Conservation (phyloP, 345 rosid genomes). For the Dimocarpus longan region DNA sequence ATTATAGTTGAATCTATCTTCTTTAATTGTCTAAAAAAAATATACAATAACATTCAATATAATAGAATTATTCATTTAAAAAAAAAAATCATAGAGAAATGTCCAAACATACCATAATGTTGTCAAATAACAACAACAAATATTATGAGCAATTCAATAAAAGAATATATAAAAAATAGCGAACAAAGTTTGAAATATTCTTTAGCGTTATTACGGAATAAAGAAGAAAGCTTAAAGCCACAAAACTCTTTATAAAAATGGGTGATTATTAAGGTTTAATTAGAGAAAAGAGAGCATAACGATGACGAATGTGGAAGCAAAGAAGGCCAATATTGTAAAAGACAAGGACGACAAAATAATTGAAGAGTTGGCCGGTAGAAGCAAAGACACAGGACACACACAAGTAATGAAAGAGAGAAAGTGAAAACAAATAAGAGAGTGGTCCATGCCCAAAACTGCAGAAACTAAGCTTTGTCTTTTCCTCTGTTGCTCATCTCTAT, state of each 20-base stretch:
- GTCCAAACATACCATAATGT: background rate
- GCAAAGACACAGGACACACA: background rate
- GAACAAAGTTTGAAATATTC: background rate
- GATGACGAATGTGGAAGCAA: background rate
- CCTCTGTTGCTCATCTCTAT: conserved; percentile 36
- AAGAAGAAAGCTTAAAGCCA: too few relatives aligned
- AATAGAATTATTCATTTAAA: too few relatives aligned
- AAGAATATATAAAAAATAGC: background rate
- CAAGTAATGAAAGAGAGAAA: background rate
- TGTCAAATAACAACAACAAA: background rate
- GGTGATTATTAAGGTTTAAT: too few relatives aligned
- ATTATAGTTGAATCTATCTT: too few relatives aligned
- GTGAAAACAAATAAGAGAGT: background rate
- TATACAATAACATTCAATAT: too few relatives aligned
- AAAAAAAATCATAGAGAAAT: too few relatives aligned
- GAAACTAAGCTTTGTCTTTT: conserved; percentile 52
- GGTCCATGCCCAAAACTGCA: conserved; percentile 39
- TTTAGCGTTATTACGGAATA: background rate
- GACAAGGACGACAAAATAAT: conserved; percentile 18
- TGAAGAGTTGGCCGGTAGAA: conserved; percentile 6
- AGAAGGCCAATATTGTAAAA: conserved; percentile 31
- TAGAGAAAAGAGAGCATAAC: background rate
- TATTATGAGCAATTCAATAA: background rate
- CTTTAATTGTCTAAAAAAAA: too few relatives aligned
- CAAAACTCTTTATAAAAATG: too few relatives aligned